These are phyloP conservation scores for Talaromyces marneffei DNA, from an alignment of 2,329 filamentous ascomycete species.

Conservation along the genomic window DNA sequence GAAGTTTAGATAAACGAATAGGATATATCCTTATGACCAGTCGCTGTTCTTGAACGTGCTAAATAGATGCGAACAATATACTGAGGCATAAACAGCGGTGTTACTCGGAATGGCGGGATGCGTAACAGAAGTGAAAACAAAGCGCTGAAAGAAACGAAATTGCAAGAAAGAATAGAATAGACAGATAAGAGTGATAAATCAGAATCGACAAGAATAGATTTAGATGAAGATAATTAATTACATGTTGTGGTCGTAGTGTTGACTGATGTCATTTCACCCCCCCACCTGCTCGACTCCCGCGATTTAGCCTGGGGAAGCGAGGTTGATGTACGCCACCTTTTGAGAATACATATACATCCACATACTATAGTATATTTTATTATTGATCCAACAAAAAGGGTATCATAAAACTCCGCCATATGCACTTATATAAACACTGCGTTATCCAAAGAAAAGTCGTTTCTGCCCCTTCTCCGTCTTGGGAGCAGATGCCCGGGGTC, in stretches of 20 bases:
- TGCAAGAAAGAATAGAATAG: neutral
- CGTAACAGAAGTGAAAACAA: neutral
- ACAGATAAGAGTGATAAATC: neutral
- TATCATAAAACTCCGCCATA: neutral
- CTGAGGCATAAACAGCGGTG: conserved; percentile 2
- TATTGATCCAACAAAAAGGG: neutral
- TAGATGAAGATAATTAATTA: neutral
- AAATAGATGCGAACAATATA: neutral
- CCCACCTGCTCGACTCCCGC: neutral
- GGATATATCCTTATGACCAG: neutral
- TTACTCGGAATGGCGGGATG: neutral
- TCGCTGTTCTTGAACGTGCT: neutral
- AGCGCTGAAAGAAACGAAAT: neutral
- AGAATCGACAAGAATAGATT: neutral
- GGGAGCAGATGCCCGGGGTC: conserved; percentile 15
- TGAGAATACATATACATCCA: no score
- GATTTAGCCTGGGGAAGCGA: neutral
- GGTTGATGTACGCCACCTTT: neutral
- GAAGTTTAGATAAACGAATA: neutral
- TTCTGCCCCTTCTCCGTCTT: conserved; percentile 34
- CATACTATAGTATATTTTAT: neutral
- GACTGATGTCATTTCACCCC: conserved; percentile 7
- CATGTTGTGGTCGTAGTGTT: neutral
- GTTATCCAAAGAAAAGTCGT: conserved; percentile 29
- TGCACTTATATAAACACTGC: neutral